Percentiles rank a stretch among this genome's conserved stretches.
Evolutionary conservation across 202 grass and related monocot species (phyloP).

Genomic region (Eragrostis tef): DNA sequence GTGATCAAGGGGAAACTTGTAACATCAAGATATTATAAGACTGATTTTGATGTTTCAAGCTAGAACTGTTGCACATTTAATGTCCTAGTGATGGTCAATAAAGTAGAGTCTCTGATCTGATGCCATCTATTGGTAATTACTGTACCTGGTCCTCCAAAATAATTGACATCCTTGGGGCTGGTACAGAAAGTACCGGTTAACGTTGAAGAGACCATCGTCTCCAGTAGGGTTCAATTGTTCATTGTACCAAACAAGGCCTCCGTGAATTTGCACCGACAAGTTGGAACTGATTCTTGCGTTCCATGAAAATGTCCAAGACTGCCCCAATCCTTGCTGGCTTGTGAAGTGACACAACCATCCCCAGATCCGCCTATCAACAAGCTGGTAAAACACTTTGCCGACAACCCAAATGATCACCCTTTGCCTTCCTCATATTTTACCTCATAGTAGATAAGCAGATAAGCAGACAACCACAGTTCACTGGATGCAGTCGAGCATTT

Average conservation of each 20-base stretch:
- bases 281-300: not conserved
- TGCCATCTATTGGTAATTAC: conserved; percentile 16
- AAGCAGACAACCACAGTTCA: not conserved
- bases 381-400: conserved; percentile 20
- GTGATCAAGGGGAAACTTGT: not conserved
- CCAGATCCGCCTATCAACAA: not conserved
- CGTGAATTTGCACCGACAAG: not conserved
- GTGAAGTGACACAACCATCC: not conserved
- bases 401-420: conserved; percentile 19
- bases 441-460: not conserved
- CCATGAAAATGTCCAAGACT: not conserved
- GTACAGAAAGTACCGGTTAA: not conserved
- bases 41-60: conserved; percentile 19
- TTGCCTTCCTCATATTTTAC: not conserved
- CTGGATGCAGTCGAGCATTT: not conserved
- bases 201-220: not conserved
- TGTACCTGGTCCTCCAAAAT: conserved; percentile 20
- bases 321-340: not conserved
- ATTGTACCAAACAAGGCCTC: not conserved
- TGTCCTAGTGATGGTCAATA: conserved; percentile 12
- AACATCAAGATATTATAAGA: not conserved
- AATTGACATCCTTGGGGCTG: conserved; percentile 5
- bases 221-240: not conserved
- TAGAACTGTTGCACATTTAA: conserved; percentile 22
- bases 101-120: conserved; percentile 17